Percentiles rank a stretch among this genome's conserved stretches.
Evolutionary conservation across 2,329 filamentous ascomycete species (phyloP).

Genomic region (Dothiorella sarmentorum): DNA sequence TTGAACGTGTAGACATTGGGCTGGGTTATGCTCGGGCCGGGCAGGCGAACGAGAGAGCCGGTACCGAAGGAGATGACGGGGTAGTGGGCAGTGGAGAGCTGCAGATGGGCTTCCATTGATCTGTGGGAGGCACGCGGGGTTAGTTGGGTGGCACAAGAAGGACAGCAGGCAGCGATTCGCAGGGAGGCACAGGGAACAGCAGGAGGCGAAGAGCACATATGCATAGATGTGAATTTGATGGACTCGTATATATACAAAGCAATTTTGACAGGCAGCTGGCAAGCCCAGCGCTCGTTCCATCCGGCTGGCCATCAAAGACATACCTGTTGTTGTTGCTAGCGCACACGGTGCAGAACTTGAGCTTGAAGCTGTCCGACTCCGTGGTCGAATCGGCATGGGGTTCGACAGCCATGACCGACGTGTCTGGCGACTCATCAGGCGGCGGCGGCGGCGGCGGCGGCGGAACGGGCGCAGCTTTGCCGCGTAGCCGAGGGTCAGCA

Average conservation of each 20-base stretch:
- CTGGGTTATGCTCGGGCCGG: constrained; percentile 84
- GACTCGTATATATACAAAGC: constrained; percentile 1
- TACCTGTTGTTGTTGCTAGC: constrained; percentile 97
- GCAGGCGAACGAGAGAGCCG: constrained; percentile 87
- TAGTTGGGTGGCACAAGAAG: constrained; percentile 19
- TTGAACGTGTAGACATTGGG: constrained; percentile 99
- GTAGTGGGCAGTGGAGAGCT: constrained; percentile 75
- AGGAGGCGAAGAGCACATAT: constrained; percentile 6
- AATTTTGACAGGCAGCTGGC: background rate
- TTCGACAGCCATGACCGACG: constrained; percentile 30
- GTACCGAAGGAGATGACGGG: constrained; percentile 99
- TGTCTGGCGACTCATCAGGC: constrained; percentile 35
- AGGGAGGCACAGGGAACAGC: background rate
- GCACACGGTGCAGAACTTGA: constrained; percentile 98
- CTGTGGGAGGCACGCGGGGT: constrained; percentile 40
- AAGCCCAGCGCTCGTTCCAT: background rate
- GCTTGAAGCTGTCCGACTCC: constrained; percentile 63
- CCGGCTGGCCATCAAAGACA: constrained; percentile 24
- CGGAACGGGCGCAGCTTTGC: constrained; percentile 40
- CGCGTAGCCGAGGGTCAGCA: constrained; percentile 48
- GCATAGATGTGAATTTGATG: constrained; percentile 14
- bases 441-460: constrained; percentile 52
- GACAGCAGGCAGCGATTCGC: background rate
- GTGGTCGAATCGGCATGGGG: constrained; percentile 23
- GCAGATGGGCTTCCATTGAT: constrained; percentile 99